These are phyloP conservation scores for Talaromyces adpressus DNA, from an alignment of 495 filamentous ascomycete species.

Conservation along the genomic window DNA sequence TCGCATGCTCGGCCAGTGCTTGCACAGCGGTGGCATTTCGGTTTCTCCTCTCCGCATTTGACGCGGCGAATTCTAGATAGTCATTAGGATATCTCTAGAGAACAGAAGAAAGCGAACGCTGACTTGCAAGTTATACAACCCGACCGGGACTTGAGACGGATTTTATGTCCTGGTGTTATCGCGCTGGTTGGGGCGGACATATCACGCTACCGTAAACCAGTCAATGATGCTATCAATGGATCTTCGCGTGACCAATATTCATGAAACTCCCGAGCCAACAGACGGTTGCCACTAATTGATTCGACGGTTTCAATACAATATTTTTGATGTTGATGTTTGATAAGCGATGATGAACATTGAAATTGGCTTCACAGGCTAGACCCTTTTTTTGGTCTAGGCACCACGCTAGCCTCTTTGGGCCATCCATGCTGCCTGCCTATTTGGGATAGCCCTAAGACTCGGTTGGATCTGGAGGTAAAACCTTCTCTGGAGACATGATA, in stretches of 20 bases:
- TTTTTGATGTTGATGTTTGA: background rate
- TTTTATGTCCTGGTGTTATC: background rate
- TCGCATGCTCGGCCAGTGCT: background rate
- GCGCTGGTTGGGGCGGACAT: background rate
- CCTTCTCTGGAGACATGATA: too few species aligned
- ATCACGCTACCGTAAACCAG: background rate
- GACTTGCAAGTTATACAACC: background rate
- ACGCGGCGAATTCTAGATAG: background rate
- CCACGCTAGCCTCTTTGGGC: background rate
- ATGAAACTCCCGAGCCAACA: background rate
- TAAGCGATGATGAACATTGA: background rate
- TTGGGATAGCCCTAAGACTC: background rate
- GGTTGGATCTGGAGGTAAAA: background rate
- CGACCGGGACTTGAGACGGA: background rate
- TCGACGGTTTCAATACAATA: background rate
- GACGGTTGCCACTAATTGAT: background rate
- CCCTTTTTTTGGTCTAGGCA: too few species aligned
- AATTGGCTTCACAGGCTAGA: background rate
- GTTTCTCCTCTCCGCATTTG: background rate
- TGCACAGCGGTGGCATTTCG: background rate
- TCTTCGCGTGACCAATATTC: background rate
- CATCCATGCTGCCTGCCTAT: background rate
- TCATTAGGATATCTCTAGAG: background rate
- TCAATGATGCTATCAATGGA: background rate
- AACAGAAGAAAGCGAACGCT: background rate